Conservation (phyloP, 345 rosid species). For the Euphorbia tirucalli region DNA sequence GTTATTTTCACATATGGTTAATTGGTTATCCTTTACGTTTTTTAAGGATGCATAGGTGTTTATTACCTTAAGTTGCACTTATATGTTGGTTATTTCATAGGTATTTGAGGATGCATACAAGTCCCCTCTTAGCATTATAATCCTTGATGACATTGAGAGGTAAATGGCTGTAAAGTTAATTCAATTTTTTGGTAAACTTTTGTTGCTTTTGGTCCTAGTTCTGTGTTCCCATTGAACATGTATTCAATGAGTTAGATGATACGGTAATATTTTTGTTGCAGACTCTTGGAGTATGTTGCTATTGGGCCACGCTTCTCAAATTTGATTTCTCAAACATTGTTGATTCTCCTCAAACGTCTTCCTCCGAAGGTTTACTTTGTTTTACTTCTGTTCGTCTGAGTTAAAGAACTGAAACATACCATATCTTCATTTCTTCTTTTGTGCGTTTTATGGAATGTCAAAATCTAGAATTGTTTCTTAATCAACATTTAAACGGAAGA, state of each 20-base stretch:
- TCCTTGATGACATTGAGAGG: slow-evolving; percentile 99
- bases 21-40: neutral
- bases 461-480: neutral
- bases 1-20: slow-evolving; percentile 18
- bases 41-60: neutral
- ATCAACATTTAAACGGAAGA: neutral
- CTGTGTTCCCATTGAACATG: neutral
- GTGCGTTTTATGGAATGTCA: neutral
- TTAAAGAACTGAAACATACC: neutral
- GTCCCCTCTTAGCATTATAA: slow-evolving; percentile 90
- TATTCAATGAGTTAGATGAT: neutral
- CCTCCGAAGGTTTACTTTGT: slow-evolving; percentile 76
- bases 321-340: slow-evolving; percentile 76
- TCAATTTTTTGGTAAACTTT: neutral
- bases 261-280: slow-evolving; percentile 32
- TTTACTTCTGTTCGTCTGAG: slow-evolving; percentile 1
- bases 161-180: slow-evolving; percentile 13
- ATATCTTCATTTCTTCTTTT: neutral
- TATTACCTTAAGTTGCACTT: neutral
- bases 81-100: slow-evolving; percentile 33
- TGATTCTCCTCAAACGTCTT: slow-evolving; percentile 88
- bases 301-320: slow-evolving; percentile 99
- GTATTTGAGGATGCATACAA: slow-evolving; percentile 98
- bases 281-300: slow-evolving; percentile 87
- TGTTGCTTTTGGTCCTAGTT: neutral